Conservation (phyloP, 495 filamentous ascomycete species). For the Penicillium macrosclerotiorum region DNA sequence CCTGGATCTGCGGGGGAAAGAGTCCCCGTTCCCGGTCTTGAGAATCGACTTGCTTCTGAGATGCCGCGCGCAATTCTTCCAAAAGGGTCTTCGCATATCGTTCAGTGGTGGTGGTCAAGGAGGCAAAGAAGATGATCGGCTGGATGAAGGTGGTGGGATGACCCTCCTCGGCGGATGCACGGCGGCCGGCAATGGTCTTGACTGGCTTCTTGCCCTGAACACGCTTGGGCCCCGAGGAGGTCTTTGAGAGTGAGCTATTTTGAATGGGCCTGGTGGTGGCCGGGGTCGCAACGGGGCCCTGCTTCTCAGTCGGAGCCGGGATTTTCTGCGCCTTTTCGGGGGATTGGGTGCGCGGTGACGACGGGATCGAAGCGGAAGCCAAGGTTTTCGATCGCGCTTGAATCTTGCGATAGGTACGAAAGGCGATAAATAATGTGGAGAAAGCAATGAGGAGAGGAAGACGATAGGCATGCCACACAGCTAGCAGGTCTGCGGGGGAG, state of each 20-base stretch:
- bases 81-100: constrained; percentile 58
- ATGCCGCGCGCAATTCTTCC: constrained; percentile 44
- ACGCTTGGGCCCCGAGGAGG: constrained; percentile 35
- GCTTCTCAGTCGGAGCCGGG: constrained; percentile 6
- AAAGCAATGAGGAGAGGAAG: constrained; percentile 34
- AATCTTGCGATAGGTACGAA: constrained; percentile 26
- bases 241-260: constrained; percentile 11
- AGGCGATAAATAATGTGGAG: constrained; percentile 19
- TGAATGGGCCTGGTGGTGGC: constrained; percentile 7
- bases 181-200: constrained; percentile 25
- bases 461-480: constrained; percentile 43
- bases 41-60: constrained; percentile 25
- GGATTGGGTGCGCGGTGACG: constrained; percentile 33
- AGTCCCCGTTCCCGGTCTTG: constrained; percentile 38
- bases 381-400: constrained; percentile 27
- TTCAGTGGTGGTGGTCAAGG: constrained; percentile 77
- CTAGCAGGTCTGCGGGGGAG: constrained; percentile 25
- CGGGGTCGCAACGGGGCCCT: background rate
- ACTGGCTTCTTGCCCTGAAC: constrained; percentile 38
- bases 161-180: constrained; percentile 13
- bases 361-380: constrained; percentile 32
- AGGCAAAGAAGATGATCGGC: constrained; percentile 82
- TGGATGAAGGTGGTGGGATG: constrained; percentile 52
- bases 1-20: constrained; percentile 64
- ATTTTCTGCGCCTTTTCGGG: constrained; percentile 25